These are phyloP conservation scores for Stephanocyclus meneghinianus DNA, from an alignment of 352 stramenopile genomes.

Conservation along the genomic window DNA sequence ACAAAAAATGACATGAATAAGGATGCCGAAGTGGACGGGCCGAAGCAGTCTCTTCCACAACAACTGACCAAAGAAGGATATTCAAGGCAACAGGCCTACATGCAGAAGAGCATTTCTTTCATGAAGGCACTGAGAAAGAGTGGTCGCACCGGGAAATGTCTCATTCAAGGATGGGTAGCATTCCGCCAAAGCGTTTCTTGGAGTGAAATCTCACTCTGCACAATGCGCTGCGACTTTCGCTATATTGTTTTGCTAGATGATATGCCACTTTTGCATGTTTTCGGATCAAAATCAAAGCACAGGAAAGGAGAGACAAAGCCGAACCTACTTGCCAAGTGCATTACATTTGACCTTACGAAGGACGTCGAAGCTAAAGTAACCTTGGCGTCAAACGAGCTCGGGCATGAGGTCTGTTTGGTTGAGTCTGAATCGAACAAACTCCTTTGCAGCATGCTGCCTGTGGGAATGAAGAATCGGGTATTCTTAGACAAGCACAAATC, in stretches of 20 bases:
- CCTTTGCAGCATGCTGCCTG: slow-evolving; percentile 27
- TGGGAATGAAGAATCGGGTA: slow-evolving; percentile 19
- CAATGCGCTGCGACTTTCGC: slow-evolving; percentile 38
- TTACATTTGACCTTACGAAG: slow-evolving; percentile 29
- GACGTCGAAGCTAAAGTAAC: slow-evolving; percentile 22
- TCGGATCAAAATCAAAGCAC: slow-evolving; percentile 28
- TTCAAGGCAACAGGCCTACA: slow-evolving; percentile 12
- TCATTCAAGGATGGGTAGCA: slow-evolving; percentile 49
- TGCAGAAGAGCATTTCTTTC: slow-evolving; percentile 39
- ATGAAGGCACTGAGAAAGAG: slow-evolving; percentile 31
- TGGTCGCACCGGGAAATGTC: slow-evolving; percentile 29
- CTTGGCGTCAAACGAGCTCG: slow-evolving; percentile 30
- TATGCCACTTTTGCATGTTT: slow-evolving; percentile 36
- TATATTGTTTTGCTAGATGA: slow-evolving; percentile 45
- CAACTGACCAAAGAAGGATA: not conserved
- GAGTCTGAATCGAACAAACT: slow-evolving; percentile 17
- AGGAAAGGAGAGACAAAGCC: slow-evolving; percentile 19
- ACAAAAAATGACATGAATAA: not conserved
- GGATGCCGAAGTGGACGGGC: not conserved
- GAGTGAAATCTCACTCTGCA: slow-evolving; percentile 26
- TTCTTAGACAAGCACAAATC: slow-evolving; percentile 42
- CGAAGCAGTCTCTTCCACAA: not conserved
- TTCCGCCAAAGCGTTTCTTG: slow-evolving; percentile 27
- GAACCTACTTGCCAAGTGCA: slow-evolving; percentile 20
- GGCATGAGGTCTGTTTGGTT: slow-evolving; percentile 39